Base-by-base conservation (phyloP, 179 eudicot genomes). In the Nepenthes alata region DNA sequence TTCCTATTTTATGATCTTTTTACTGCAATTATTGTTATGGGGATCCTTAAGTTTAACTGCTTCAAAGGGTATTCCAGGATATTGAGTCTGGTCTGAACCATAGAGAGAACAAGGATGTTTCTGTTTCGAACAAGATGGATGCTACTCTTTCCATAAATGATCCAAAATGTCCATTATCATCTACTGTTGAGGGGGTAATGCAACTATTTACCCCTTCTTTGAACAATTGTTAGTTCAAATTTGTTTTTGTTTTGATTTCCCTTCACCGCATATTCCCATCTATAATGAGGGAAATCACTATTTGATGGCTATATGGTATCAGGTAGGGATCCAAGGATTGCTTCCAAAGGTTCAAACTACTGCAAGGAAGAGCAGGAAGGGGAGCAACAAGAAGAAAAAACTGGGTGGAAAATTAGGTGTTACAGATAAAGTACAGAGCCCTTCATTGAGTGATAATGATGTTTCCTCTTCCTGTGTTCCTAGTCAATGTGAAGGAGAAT, bases 331-430 rank as follows among this genome's bases (percentile, higher is more conserved):
- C 48, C 66, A 69, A 62, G 78, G 51, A 48, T 55, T 62, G 38
- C 62, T 65, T 41, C 80, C 74, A 69, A 83, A 70, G 58, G 72
- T 73, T 64, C 78, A 64, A 71, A 60, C 54, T 65, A 66, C 83
- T 72, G 59, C 72, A 35, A 64, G 74, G 76, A 89, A 83, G 93
- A 74, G 71, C 70, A 80, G 75, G 75, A 89, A 83, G 77, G 75
- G 78, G 37, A 78, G 77, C 47, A 74, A 67, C 14, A 87, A 81
- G 76, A 83, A 64, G 70, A 83, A 75, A 65, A 84, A 75, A 72
- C 61, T 56, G 35, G 65, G 67, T 62, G 76, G 73, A 37, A 72
- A 60, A 63, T 35, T 60, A 61, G 76, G 51, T 15, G 35, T 57
- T 72, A 59, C 76, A 45, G 55, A 52, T 12, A 63, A 70, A 57